phyloP scores from a whole-genome alignment of 2,329 filamentous ascomycete species.

The Botryosphaeria dothidea region DNA sequence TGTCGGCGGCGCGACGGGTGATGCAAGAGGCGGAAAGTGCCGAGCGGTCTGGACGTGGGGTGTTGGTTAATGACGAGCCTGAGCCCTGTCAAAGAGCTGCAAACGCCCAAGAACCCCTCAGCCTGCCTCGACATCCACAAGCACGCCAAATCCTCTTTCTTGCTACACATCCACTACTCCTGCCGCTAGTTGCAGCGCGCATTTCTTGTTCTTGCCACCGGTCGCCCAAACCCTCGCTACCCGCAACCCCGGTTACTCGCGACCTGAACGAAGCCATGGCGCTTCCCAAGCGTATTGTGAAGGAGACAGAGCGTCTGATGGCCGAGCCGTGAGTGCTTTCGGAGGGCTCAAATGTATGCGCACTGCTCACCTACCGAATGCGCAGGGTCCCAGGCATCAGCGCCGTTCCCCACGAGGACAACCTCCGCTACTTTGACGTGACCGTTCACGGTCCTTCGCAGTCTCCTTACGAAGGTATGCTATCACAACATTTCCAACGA shows the following conservation, averaged over 20 bases:
- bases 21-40: constrained; percentile 18
- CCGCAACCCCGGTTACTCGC: not conserved
- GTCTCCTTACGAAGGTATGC: constrained; percentile 91
- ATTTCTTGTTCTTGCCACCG: not conserved
- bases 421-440: constrained; percentile 97
- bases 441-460: constrained; percentile 89
- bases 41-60: constrained; percentile 11
- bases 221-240: not conserved
- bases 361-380: not conserved
- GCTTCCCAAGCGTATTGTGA: constrained; percentile 94
- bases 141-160: not conserved
- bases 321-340: constrained; percentile 77
- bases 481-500: not conserved
- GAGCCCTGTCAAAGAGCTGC: constrained; percentile 13
- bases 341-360: not conserved
- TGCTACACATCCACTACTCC: not conserved
- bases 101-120: constrained; percentile 20
- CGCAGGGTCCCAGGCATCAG: constrained; percentile 91
- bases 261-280: constrained; percentile 52
- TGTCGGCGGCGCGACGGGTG: not conserved
- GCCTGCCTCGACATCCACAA: not conserved
- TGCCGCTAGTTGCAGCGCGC: not conserved
- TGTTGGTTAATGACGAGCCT: constrained; percentile 15
- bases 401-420: constrained; percentile 93
- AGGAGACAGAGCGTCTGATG: constrained; percentile 97